Evolutionary conservation across 352 stramenopile species (phyloP), one percentile per base, ranked within the genome.

Genomic region (Lagenidium sp.): DNA sequence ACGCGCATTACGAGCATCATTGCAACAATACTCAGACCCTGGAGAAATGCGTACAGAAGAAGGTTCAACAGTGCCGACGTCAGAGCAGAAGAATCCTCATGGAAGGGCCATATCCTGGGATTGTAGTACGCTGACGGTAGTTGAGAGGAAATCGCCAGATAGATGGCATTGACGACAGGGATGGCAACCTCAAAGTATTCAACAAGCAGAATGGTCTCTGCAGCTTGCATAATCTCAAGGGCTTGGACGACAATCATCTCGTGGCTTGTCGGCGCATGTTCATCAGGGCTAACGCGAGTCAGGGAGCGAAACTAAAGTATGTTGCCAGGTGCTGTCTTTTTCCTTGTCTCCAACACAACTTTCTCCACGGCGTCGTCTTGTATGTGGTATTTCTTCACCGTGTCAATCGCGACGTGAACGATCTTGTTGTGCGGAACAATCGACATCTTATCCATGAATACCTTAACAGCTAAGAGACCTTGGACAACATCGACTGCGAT

Each of bases 161-260:
- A 45, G 21, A 45, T 18, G 4, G 20, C 39, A 25, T 45, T 45
- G 6, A 45, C 8, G 24, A 45, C 24, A 25, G 39, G 39, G 20
- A 45, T 20, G 11, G 23, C 39, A 15, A 45, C 39, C 24, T 45
- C 39, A 31, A 31, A 45, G 39, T 45, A 45, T 25, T 45, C 39
- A 15, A 34, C 23, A 15, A 45, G 18, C 7, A 45, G 39, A 15
- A 45, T 45, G 2, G n/a, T 45, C 18, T 45, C 39, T 10, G 39
- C 39, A 15, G 23, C 23, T 34, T 45, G 39, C 4, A 34, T 11
- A 7, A 45, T 45, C 24, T 45, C 39, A 19, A 45, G 39, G 6
- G 39, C 39, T 34, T 45, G 39, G 18, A 34, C 18, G 10, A 45
- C 39, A 7, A 15, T 25, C 7, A n/a, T 7, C n/a, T 26, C 36